These are phyloP conservation scores for Talaromyces stipitatus DNA, from an alignment of 495 filamentous ascomycete genomes.

Conservation along the genomic window DNA sequence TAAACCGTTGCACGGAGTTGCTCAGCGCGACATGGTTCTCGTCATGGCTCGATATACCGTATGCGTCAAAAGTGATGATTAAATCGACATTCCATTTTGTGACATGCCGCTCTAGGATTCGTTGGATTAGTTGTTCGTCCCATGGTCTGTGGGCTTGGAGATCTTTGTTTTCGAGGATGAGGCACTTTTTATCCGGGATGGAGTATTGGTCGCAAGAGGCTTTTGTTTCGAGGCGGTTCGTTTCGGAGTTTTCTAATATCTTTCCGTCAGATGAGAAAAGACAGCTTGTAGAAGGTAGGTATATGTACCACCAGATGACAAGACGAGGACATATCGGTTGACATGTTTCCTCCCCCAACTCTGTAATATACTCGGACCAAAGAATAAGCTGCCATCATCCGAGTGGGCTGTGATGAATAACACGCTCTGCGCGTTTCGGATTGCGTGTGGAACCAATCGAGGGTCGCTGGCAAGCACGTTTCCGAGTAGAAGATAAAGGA, in stretches of 20 bases:
- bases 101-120: slow-evolving; percentile 23
- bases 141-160: slow-evolving; percentile 28
- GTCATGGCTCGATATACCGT: slow-evolving; percentile 29
- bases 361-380: slow-evolving; percentile 30
- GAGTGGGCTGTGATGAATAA: slow-evolving; percentile 34
- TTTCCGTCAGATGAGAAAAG: background rate
- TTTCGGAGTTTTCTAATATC: slow-evolving; percentile 2
- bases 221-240: slow-evolving; percentile 18
- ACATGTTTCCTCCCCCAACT: slow-evolving; percentile 19
- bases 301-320: slow-evolving; percentile 24
- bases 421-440: slow-evolving; percentile 26
- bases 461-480: slow-evolving; percentile 28
- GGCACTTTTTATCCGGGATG: slow-evolving; percentile 21
- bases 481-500: slow-evolving; percentile 28
- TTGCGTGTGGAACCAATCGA: slow-evolving; percentile 25
- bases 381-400: slow-evolving; percentile 37
- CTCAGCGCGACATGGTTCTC: slow-evolving; percentile 34
- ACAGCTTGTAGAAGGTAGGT: too few species aligned
- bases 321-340: slow-evolving; percentile 24
- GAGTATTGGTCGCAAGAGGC: slow-evolving; percentile 26
- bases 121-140: slow-evolving; percentile 23
- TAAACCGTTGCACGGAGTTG: slow-evolving; percentile 27
- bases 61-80: slow-evolving; percentile 36
- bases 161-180: slow-evolving; percentile 22
- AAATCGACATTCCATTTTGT: slow-evolving; percentile 30